A percentile compares a stretch with the other conserved stretches of the same genome.
Evolutionary conservation across 192 early-diverging fungal genomes (phyloP).

Genomic region (Umbelopsis ramanniana): DNA sequence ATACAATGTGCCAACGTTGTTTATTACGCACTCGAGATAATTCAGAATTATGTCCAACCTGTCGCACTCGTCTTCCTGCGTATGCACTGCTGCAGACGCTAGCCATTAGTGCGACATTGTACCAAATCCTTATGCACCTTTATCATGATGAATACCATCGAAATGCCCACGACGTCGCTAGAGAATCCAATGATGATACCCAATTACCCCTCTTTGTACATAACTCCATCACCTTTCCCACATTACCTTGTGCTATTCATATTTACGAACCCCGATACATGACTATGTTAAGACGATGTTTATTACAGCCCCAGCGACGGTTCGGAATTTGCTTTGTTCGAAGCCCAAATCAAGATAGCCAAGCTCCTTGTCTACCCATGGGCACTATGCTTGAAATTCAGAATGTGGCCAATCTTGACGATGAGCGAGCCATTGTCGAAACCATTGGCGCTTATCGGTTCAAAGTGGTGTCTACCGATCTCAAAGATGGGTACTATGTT

Average conservation of each 20-base stretch:
- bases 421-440: constrained; percentile 56
- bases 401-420: constrained; percentile 42
- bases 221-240: constrained; percentile 56
- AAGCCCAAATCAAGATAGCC: background rate
- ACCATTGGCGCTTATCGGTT: constrained; percentile 52
- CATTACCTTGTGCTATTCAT: constrained; percentile 58
- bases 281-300: constrained; percentile 53
- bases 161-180: background rate
- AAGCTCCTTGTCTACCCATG: constrained; percentile 43
- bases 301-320: constrained; percentile 42
- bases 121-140: background rate
- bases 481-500: constrained; percentile 50
- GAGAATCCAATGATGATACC: background rate
- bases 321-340: constrained; percentile 43
- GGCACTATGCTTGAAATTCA: constrained; percentile 57
- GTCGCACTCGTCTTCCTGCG: constrained; percentile 19
- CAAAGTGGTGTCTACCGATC: constrained; percentile 37
- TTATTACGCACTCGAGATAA: constrained; percentile 61
- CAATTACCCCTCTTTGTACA: constrained; percentile 56
- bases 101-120: background rate
- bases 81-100: background rate
- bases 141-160: constrained; percentile 8
- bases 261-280: constrained; percentile 64
- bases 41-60: constrained; percentile 26
- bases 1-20: constrained; percentile 67